Percentiles rank a stretch among this genome's conserved stretches.
phyloP scores from a whole-genome alignment of 129 eudicot species.

The Artemisia argyi region DNA sequence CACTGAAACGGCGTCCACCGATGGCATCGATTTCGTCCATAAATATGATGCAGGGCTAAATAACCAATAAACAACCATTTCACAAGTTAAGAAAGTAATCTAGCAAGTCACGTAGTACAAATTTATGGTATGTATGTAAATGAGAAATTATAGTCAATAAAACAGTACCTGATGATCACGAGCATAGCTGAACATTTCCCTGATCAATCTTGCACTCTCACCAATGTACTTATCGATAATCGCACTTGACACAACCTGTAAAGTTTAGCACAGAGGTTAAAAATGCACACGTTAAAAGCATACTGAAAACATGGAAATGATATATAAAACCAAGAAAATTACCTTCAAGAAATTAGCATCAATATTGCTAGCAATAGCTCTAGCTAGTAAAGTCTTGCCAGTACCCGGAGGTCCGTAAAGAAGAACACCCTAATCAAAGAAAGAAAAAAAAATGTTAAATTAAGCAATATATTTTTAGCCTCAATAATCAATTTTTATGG shows the following conservation, averaged over 20 bases:
- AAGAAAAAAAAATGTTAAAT: neutral
- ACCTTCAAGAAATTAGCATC: constrained; percentile 98
- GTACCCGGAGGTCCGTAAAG: constrained; percentile 99
- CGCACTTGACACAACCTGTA: constrained; percentile 97
- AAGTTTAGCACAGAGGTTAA: neutral
- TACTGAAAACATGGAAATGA: constrained; percentile 2
- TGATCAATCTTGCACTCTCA: constrained; percentile 95
- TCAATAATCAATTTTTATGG: neutral
- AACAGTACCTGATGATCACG: constrained; percentile 93
- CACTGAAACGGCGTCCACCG: constrained; percentile 99
- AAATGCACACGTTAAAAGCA: neutral
- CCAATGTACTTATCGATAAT: constrained; percentile 96
- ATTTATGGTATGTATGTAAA: neutral
- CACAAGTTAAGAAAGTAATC: constrained; percentile 1
- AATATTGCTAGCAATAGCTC: constrained; percentile 98
- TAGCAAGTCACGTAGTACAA: neutral
- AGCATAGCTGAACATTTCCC: constrained; percentile 98
- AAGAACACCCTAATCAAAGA: constrained; percentile 77
- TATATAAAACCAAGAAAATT: neutral
- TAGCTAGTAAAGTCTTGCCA: constrained; percentile 88
- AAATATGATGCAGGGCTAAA: constrained; percentile 94
- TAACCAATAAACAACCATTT: constrained; percentile 22
- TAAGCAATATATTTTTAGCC: neutral
- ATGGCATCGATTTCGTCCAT: constrained; percentile 99
- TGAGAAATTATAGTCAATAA: constrained; percentile 3